Evolutionary conservation across 345 rosid genomes (phyloP).

Genomic region (Eutrema heterophyllum): DNA sequence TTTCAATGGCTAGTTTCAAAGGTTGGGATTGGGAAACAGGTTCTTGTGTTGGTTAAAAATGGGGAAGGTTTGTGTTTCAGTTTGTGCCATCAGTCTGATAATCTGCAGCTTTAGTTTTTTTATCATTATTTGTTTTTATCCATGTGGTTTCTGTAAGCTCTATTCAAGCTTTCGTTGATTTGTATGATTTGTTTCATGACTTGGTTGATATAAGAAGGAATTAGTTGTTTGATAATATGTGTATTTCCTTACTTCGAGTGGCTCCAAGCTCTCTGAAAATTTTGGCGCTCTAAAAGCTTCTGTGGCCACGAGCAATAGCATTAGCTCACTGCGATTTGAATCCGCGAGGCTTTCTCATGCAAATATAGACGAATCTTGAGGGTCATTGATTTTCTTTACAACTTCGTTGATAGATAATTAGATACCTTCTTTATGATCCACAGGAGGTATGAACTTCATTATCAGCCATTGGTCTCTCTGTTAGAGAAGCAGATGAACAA

Average conservation of each 20-base stretch:
- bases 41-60: conserved; percentile 18
- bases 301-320: not conserved
- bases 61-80: conserved; percentile 24
- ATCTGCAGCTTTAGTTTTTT: conserved; percentile 17
- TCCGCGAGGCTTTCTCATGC: not conserved
- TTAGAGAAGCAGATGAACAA: not conserved
- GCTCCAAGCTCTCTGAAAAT: not conserved
- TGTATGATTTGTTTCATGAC: conserved; percentile 24
- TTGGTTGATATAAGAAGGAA: conserved; percentile 24
- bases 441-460: not conserved
- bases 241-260: not conserved
- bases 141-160: conserved; percentile 15
- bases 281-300: not conserved
- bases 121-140: not conserved
- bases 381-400: not conserved
- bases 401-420: not conserved
- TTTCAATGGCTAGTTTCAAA: conserved; percentile 16
- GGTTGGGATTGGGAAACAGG: conserved; percentile 18
- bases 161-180: conserved; percentile 11
- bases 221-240: conserved; percentile 13
- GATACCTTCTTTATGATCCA: not conserved
- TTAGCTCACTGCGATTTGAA: not conserved
- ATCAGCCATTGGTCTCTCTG: not conserved
- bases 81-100: conserved; percentile 12
- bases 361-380: not conserved